Conservation (phyloP, 495 filamentous ascomycete species). For the Podospora bellae-mahoneyi region DNA sequence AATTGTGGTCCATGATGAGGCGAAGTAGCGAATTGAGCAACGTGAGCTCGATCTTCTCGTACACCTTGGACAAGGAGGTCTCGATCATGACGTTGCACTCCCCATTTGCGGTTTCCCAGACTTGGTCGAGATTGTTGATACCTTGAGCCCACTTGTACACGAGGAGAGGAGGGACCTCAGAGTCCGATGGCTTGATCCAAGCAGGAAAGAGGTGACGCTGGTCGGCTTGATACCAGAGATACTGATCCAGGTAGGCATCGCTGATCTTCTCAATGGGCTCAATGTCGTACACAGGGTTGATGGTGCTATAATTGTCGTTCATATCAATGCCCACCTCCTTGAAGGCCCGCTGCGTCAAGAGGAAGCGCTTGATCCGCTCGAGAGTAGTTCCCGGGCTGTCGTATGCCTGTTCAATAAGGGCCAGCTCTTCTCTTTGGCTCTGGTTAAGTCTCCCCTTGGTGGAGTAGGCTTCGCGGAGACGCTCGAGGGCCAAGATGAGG, state of each 20-base stretch:
- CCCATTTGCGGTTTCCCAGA: conserved; percentile 93
- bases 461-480: conserved; percentile 92
- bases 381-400: conserved; percentile 96
- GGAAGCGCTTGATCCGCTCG: conserved; percentile 94
- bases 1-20: conserved; percentile 98
- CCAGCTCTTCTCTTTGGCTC: conserved; percentile 94
- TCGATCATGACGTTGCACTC: conserved; percentile 99
- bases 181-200: conserved; percentile 99
- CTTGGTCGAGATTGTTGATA: conserved; percentile 97
- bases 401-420: conserved; percentile 97
- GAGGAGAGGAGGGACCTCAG: conserved; percentile 93
- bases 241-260: conserved; percentile 97
- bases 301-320: conserved; percentile 99
- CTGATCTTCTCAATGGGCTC: conserved; percentile 99
- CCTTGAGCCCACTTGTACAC: conserved; percentile 99
- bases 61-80: conserved; percentile 96
- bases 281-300: conserved; percentile 98
- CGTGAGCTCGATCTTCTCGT: conserved; percentile 98
- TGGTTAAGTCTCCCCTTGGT: conserved; percentile 97
- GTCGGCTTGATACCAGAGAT: conserved; percentile 98
- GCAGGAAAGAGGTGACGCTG: conserved; percentile 96
- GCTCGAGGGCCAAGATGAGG: conserved; percentile 90
- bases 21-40: conserved; percentile 88
- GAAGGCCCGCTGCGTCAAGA: conserved; percentile 95
- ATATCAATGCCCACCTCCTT: conserved; percentile 99